Percentiles rank a stretch among this genome's conserved stretches.
phyloP scores from a whole-genome alignment of 768 basidiomycete genomes.

The Amyloporia xantha region DNA sequence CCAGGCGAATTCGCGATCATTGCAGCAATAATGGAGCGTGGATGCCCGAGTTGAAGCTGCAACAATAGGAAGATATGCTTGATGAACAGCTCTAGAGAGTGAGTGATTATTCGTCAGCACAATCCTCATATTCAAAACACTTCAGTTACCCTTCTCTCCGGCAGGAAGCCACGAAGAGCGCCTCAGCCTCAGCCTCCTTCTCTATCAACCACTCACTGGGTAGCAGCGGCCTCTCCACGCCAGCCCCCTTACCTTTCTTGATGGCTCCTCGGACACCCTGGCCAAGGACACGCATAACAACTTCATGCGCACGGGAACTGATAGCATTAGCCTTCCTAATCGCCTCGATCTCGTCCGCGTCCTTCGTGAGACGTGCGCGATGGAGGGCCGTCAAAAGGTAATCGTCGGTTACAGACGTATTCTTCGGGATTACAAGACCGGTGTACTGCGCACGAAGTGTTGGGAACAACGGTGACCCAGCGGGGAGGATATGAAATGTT shows the following conservation, averaged over 20 bases:
- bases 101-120: background rate
- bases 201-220: slow-evolving; percentile 85
- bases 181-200: slow-evolving; percentile 92
- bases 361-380: slow-evolving; percentile 73
- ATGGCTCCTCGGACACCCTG: slow-evolving; percentile 56
- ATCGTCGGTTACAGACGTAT: slow-evolving; percentile 41
- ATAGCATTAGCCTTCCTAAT: slow-evolving; percentile 82
- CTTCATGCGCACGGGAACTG: slow-evolving; percentile 84
- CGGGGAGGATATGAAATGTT: slow-evolving; percentile 61
- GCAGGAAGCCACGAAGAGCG: slow-evolving; percentile 87
- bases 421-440: slow-evolving; percentile 27
- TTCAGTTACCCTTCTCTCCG: slow-evolving; percentile 85
- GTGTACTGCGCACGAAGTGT: slow-evolving; percentile 37
- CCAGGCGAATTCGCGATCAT: slow-evolving; percentile 83
- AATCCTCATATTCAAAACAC: background rate
- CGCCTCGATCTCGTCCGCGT: slow-evolving; percentile 58
- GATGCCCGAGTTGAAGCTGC: slow-evolving; percentile 83
- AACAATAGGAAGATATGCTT: slow-evolving; percentile 91
- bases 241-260: slow-evolving; percentile 34
- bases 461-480: slow-evolving; percentile 46
- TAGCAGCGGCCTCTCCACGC: slow-evolving; percentile 41
- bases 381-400: slow-evolving; percentile 79
- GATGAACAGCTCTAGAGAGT: slow-evolving; percentile 66
- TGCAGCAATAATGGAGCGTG: slow-evolving; percentile 93
- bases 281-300: slow-evolving; percentile 88